These are phyloP conservation scores for Fennellomyces sp. DNA, from an alignment of 371 early-diverging fungal genomes.

Conservation along the genomic window DNA sequence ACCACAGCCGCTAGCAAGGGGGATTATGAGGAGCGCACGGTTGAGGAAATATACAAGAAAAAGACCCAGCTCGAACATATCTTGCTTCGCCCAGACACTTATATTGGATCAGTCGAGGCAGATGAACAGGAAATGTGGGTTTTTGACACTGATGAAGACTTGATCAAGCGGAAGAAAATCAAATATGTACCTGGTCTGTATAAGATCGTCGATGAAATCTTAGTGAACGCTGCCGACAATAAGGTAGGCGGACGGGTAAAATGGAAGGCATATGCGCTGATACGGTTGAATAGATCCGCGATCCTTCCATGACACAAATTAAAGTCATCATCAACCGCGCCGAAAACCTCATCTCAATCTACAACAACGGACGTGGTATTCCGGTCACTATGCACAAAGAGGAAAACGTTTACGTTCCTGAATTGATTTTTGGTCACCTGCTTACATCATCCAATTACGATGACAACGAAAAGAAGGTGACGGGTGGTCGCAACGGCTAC, in stretches of 20 bases:
- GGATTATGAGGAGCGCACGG: slow-evolving; percentile 44
- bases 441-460: slow-evolving; percentile 99
- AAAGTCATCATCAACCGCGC: slow-evolving; percentile 92
- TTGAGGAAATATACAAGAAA: slow-evolving; percentile 98
- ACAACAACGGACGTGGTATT: slow-evolving; percentile 98
- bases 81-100: slow-evolving; percentile 98
- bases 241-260: no score
- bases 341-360: slow-evolving; percentile 86
- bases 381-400: slow-evolving; percentile 96
- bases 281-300: slow-evolving; percentile 74
- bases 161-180: slow-evolving; percentile 77
- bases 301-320: slow-evolving; percentile 90
- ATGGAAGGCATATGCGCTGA: not conserved
- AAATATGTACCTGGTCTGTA: slow-evolving; percentile 97
- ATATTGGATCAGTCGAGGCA: slow-evolving; percentile 97
- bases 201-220: slow-evolving; percentile 99
- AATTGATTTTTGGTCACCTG: slow-evolving; percentile 99
- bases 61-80: slow-evolving; percentile 99
- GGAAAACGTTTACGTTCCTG: slow-evolving; percentile 97
- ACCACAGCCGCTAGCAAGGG: not conserved
- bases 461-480: slow-evolving; percentile 97
- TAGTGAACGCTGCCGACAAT: slow-evolving; percentile 98
- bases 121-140: slow-evolving; percentile 91
- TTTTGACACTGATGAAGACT: slow-evolving; percentile 63
- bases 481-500: slow-evolving; percentile 99